A percentile compares a stretch with the other conserved stretches of the same genome.
These are phyloP conservation scores for Mortierella sp. DNA, from an alignment of 371 early-diverging fungal genomes.

Conservation along the genomic window DNA sequence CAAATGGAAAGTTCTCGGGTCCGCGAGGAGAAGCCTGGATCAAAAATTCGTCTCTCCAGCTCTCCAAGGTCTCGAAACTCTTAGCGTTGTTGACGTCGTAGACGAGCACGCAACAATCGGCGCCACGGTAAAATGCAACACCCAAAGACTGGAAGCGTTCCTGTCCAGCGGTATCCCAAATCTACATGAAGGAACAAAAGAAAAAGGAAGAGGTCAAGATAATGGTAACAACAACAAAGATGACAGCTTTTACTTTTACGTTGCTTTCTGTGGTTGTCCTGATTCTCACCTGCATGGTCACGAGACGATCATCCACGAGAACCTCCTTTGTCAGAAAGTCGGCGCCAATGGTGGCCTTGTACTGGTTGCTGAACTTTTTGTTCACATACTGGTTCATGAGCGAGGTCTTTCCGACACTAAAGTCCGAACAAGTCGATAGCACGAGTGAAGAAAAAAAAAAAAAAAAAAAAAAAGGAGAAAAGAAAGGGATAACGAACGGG, in stretches of 20 bases:
- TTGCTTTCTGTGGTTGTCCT: not conserved
- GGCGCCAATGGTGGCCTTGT: constrained; percentile 99
- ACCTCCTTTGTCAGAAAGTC: constrained; percentile 99
- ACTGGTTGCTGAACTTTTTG: constrained; percentile 97
- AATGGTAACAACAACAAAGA: no score
- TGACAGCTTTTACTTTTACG: no score
- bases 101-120: constrained; percentile 99
- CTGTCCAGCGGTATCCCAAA: constrained; percentile 96
- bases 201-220: no score
- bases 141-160: constrained; percentile 98
- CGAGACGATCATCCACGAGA: constrained; percentile 86
- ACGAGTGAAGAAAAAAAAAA: not conserved
- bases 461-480: constrained; percentile 1
- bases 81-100: constrained; percentile 97
- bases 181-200: constrained; percentile 56
- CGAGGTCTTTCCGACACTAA: constrained; percentile 95
- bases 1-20: constrained; percentile 98
- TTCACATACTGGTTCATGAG: constrained; percentile 99
- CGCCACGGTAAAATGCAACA: constrained; percentile 98
- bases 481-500: not conserved
- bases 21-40: constrained; percentile 94
- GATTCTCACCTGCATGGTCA: constrained; percentile 88
- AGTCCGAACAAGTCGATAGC: not conserved
- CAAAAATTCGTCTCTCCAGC: constrained; percentile 98
- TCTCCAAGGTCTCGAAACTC: constrained; percentile 95